Evolutionary conservation across 805 yeast genomes (phyloP).

Genomic region (Pichia phayaonensis): DNA sequence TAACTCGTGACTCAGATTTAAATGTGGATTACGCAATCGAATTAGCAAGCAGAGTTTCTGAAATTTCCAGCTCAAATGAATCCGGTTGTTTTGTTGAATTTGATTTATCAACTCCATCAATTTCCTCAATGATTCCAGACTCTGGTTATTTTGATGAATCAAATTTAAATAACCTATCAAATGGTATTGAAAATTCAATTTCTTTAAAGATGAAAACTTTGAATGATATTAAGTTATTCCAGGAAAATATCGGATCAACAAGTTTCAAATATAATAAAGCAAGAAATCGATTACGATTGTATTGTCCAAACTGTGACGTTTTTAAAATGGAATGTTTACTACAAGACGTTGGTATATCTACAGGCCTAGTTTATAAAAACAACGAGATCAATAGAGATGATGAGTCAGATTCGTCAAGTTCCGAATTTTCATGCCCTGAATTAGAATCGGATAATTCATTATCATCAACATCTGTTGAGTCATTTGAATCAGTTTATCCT

Average conservation of each 20-base stretch:
- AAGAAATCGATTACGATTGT: conserved; percentile 29
- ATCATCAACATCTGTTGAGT: neutral
- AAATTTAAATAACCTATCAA: conserved; percentile 7
- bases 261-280: conserved; percentile 33
- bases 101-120: conserved; percentile 28
- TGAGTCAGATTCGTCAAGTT: neutral
- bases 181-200: conserved; percentile 10
- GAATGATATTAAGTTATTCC: conserved; percentile 17
- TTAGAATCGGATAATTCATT: conserved; percentile 1
- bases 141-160: conserved; percentile 21
- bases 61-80: conserved; percentile 11
- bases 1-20: conserved; percentile 15
- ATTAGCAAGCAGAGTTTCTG: conserved; percentile 30
- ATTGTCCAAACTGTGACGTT: conserved; percentile 68
- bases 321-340: conserved; percentile 48
- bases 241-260: conserved; percentile 28
- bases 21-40: conserved; percentile 27
- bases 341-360: conserved; percentile 49
- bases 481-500: neutral
- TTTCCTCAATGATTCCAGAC: conserved; percentile 13
- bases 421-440: conserved; percentile 7
- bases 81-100: conserved; percentile 57
- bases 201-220: conserved; percentile 15
- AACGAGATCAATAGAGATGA: neutral
- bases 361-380: conserved; percentile 17